Base-by-base conservation (phyloP, 2,329 filamentous ascomycete species). In the Akanthomyces dipterigenus region DNA sequence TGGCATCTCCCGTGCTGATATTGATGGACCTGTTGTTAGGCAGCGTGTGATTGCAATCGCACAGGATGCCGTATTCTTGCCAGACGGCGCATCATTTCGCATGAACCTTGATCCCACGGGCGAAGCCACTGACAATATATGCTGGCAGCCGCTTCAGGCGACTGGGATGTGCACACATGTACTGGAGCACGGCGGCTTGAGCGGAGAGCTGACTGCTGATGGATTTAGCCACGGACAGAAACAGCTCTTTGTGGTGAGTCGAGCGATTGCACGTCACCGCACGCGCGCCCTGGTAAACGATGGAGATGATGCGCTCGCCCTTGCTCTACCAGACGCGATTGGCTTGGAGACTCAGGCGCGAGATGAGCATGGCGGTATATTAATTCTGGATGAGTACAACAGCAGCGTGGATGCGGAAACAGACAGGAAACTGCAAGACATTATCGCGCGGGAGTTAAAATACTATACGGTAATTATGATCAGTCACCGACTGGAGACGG, bases 401-500 rank as follows among this genome's bases (percentile, higher is more conserved):
- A 18, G 12, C 34, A 68, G 66, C 26, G 65, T 71, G 9, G 70
- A 71, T 58, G 46, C 63, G 16, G 66, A 66, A 40, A 68, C 66
- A 0, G 67, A 70, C 50, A 58, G 61, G 20, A 63, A 60, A 20
- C 67, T 72, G 62, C 67, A 68, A 50, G 63, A 65, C 3, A 61
- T 71, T 12, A 65, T 72, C 18, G 12, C 3, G 1, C 12, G 11
- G 3, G 67, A 70, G 54, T 72, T 72, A 36, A 62, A 58, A 5
- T 50, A 67, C 1, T 80, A 81, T 64, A 88, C 85, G 0, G 77
- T 88, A 36, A 67, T 75, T 26, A 69, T 70, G 3, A 67, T 74
- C 7, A 70, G 68, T 2, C 73, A 75, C 55, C 66, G 69, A 1
- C 59, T 75, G 3, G 66, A 69, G 5, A 81, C 77, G 1, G 76